Evolutionary conservation across 2,329 filamentous ascomycete genomes (phyloP).

Genomic region (Trichoderma hamatum): DNA sequence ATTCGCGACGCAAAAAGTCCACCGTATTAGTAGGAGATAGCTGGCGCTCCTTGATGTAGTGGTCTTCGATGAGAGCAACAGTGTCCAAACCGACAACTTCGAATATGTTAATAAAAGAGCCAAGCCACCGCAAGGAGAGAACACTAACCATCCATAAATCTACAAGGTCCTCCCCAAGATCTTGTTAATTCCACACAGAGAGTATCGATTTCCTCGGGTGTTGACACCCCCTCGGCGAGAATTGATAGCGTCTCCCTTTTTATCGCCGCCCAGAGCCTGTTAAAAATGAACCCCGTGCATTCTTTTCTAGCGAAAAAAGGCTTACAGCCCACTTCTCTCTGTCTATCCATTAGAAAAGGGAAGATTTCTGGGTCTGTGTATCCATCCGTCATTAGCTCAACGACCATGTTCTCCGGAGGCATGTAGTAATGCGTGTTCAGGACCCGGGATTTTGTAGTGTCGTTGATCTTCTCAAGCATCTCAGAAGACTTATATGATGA

Average conservation of each 20-base stretch:
- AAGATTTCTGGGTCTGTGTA: conserved; percentile 6
- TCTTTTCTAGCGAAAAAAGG: conserved; percentile 6
- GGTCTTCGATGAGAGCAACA: not conserved
- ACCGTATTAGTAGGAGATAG: not conserved
- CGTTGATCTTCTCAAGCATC: not conserved
- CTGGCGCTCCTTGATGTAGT: not conserved
- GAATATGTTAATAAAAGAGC: not conserved
- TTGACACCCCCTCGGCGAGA: conserved; percentile 7
- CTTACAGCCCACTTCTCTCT: conserved; percentile 7
- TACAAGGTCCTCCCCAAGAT: conserved; percentile 1
- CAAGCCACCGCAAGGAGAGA: not conserved
- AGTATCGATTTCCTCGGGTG: conserved; percentile 1
- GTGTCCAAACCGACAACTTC: not conserved
- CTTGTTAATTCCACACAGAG: not conserved
- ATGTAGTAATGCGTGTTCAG: conserved; percentile 8
- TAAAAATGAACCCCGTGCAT: conserved; percentile 8
- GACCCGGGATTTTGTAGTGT: not conserved
- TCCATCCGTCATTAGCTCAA: conserved; percentile 1
- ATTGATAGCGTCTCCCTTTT: conserved; percentile 5
- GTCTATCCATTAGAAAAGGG: conserved; percentile 9
- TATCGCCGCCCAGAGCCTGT: conserved; percentile 8
- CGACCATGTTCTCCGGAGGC: conserved; percentile 3
- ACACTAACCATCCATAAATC: not conserved
- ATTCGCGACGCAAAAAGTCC: conserved; percentile 5
- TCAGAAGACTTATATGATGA: conserved; percentile 6